phyloP scores from a whole-genome alignment of 2,329 filamentous ascomycete species.

The Mycocentrospora acerina region DNA sequence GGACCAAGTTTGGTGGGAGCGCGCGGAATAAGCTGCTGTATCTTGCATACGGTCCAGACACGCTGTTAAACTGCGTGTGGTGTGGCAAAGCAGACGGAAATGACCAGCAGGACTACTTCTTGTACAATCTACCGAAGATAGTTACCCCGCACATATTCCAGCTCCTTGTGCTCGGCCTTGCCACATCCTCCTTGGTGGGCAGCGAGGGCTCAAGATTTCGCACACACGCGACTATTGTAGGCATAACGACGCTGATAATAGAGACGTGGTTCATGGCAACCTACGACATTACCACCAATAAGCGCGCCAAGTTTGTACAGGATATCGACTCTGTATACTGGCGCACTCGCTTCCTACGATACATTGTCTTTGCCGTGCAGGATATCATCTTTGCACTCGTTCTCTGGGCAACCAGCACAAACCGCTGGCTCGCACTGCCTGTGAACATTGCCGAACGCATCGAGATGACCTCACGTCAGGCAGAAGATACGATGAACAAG shows the following conservation, averaged over 20 bases:
- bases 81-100: slow-evolving; percentile 64
- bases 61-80: slow-evolving; percentile 76
- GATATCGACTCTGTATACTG: slow-evolving; percentile 74
- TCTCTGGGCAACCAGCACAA: slow-evolving; percentile 76
- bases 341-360: slow-evolving; percentile 64
- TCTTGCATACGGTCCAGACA: slow-evolving; percentile 75
- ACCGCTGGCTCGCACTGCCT: slow-evolving; percentile 70
- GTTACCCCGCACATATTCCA: slow-evolving; percentile 79
- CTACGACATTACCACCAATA: slow-evolving; percentile 68
- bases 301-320: slow-evolving; percentile 57
- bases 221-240: slow-evolving; percentile 65
- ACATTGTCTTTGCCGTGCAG: slow-evolving; percentile 63
- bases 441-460: slow-evolving; percentile 66
- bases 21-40: slow-evolving; percentile 77
- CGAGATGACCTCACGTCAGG: slow-evolving; percentile 56
- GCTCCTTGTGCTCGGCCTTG: slow-evolving; percentile 68
- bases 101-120: slow-evolving; percentile 69
- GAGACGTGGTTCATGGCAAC: slow-evolving; percentile 68
- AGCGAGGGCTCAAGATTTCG: slow-evolving; percentile 69
- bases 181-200: slow-evolving; percentile 71
- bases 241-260: slow-evolving; percentile 57
- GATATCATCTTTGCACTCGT: slow-evolving; percentile 65
- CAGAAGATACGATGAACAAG: slow-evolving; percentile 65
- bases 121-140: slow-evolving; percentile 76
- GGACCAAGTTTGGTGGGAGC: slow-evolving; percentile 59